Conservation (phyloP, 2,329 filamentous ascomycete species). For the Hymenoscyphus salicellus region DNA sequence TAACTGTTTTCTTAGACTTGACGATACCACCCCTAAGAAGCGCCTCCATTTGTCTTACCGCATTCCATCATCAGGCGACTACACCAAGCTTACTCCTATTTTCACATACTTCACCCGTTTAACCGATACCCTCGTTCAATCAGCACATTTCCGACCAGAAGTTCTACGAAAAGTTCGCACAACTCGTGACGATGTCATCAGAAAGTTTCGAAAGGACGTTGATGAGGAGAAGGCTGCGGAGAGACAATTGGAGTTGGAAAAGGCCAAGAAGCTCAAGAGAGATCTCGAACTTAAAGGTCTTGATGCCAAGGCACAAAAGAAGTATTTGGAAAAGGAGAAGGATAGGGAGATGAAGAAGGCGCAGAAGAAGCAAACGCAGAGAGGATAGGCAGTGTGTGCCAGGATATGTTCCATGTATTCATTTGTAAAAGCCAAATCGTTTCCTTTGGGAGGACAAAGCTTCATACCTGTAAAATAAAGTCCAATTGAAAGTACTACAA, state of each 20-base stretch:
- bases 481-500: not conserved
- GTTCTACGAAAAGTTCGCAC: slow-evolving; percentile 79
- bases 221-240: slow-evolving; percentile 82
- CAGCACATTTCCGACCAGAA: slow-evolving; percentile 84
- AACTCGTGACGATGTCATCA: slow-evolving; percentile 76
- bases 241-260: slow-evolving; percentile 67
- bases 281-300: slow-evolving; percentile 75
- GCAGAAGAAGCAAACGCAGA: slow-evolving; percentile 59
- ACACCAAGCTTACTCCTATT: slow-evolving; percentile 65
- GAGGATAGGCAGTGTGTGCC: slow-evolving; percentile 3
- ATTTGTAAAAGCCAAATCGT: not conserved
- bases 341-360: slow-evolving; percentile 66
- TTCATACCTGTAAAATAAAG: not conserved
- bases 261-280: slow-evolving; percentile 82
- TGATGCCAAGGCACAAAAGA: slow-evolving; percentile 80
- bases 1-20: slow-evolving; percentile 54
- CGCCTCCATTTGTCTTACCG: slow-evolving; percentile 75
- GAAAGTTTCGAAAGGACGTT: slow-evolving; percentile 73
- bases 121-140: slow-evolving; percentile 73
- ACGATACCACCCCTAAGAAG: slow-evolving; percentile 82
- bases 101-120: slow-evolving; percentile 80
- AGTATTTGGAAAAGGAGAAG: slow-evolving; percentile 76
- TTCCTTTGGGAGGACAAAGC: not conserved
- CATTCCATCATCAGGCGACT: slow-evolving; percentile 64
- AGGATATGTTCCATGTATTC: not conserved